phyloP scores from a whole-genome alignment of 768 basidiomycete genomes.

The Nidularia pulvinata region DNA sequence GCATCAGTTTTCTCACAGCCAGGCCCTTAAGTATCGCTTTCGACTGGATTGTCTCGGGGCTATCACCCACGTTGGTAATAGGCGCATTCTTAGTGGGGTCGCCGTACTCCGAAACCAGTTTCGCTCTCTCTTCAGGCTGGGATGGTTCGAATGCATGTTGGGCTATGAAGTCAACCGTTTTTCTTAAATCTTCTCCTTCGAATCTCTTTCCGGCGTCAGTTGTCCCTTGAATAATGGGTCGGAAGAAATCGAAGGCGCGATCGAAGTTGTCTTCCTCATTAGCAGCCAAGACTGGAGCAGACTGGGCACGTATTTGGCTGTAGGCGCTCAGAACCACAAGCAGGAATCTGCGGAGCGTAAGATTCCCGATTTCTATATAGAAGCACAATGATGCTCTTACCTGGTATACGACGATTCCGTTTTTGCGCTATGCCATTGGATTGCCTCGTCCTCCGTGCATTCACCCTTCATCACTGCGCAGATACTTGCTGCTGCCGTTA shows the following conservation, averaged over 20 bases:
- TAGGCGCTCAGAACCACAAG: conserved; percentile 38
- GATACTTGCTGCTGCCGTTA: conserved; percentile 26
- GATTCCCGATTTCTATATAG: background rate
- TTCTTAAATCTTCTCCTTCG: conserved; percentile 10
- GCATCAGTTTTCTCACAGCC: conserved; percentile 14
- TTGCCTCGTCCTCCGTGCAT: conserved; percentile 15
- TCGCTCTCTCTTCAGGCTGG: conserved; percentile 14
- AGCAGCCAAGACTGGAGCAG: conserved; percentile 26
- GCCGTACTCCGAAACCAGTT: conserved; percentile 6
- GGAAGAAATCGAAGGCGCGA: conserved; percentile 32
- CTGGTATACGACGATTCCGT: conserved; percentile 23
- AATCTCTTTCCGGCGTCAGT: conserved; percentile 10
- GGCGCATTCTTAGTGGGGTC: conserved; percentile 2
- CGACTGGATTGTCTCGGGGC: conserved; percentile 3
- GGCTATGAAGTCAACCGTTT: conserved; percentile 15
- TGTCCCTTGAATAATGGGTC: conserved; percentile 13
- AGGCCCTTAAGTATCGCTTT: conserved; percentile 14
- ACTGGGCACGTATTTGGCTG: conserved; percentile 37
- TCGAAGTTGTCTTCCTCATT: conserved; percentile 38
- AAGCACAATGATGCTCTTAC: conserved; percentile 3
- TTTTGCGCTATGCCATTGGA: conserved; percentile 20
- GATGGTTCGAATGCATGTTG: conserved; percentile 19
- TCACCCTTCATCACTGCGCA: conserved; percentile 20
- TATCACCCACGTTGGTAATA: background rate
- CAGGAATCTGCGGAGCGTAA: conserved; percentile 24